Evolutionary conservation across 2,329 filamentous ascomycete species (phyloP).

Genomic region (Onygenales sp.): DNA sequence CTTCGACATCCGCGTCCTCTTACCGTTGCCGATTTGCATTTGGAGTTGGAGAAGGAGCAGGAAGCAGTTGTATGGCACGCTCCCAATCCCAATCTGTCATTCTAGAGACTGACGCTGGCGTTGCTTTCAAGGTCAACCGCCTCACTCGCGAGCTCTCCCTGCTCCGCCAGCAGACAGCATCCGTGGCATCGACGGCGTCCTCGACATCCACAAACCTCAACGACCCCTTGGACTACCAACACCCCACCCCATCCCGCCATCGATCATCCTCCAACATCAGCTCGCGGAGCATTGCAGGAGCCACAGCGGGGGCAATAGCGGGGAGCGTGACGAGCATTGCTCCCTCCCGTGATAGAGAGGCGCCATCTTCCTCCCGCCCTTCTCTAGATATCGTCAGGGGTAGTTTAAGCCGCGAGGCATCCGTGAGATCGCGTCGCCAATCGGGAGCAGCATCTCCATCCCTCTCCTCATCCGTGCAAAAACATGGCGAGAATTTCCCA

Average conservation of each 20-base stretch:
- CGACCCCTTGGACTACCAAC: conserved; percentile 36
- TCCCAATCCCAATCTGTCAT: background rate
- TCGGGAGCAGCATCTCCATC: conserved; percentile 23
- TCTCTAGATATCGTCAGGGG: conserved; percentile 19
- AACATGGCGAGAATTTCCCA: conserved; percentile 9
- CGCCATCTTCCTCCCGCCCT: conserved; percentile 20
- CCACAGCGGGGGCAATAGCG: conserved; percentile 19
- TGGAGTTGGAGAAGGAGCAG: conserved; percentile 88
- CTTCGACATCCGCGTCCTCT: conserved; percentile 78
- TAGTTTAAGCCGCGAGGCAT: conserved; percentile 33
- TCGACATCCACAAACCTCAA: conserved; percentile 44
- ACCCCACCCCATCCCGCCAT: conserved; percentile 46
- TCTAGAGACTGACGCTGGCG: background rate
- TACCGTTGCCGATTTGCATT: conserved; percentile 79
- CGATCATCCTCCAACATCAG: conserved; percentile 48
- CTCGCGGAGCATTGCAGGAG: conserved; percentile 28
- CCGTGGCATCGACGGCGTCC: conserved; percentile 52
- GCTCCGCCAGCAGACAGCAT: conserved; percentile 61
- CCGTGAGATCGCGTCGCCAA: conserved; percentile 28
- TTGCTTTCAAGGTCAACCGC: conserved; percentile 65
- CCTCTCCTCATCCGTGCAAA: conserved; percentile 19
- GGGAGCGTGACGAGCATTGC: conserved; percentile 34
- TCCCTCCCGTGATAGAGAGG: conserved; percentile 29
- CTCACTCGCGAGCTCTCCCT: conserved; percentile 79
- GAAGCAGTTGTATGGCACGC: conserved; percentile 65